Conservation (phyloP, 306 rosid genomes). For the Cajanus cajan region DNA sequence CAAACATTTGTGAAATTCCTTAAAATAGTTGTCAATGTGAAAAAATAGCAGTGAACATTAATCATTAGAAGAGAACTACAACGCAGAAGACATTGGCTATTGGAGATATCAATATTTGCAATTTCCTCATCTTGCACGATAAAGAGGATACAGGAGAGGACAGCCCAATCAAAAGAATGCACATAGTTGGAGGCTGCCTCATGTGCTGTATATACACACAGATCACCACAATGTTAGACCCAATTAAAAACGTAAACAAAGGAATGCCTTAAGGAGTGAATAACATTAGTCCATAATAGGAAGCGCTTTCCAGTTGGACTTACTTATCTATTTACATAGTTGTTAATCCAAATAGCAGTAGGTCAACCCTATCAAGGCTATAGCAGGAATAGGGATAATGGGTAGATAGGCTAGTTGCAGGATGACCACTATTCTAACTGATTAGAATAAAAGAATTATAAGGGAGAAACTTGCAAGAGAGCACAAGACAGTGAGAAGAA, state of each 20-base stretch:
- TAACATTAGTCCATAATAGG: constrained; percentile 7
- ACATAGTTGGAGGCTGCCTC: neutral
- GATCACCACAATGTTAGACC: neutral
- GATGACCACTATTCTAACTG: neutral
- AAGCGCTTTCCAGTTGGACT: neutral
- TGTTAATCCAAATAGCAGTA: neutral
- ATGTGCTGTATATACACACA: constrained; percentile 4
- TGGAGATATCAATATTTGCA: neutral
- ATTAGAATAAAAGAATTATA: neutral
- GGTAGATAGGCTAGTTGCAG: too few relatives aligned
- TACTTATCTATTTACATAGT: neutral
- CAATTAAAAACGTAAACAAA: neutral
- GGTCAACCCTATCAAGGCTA: neutral
- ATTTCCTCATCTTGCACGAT: neutral
- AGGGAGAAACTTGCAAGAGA: neutral
- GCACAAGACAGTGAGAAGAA: neutral
- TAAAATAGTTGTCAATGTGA: too few relatives aligned
- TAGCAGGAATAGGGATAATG: neutral
- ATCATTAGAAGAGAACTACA: neutral
- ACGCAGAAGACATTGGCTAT: neutral
- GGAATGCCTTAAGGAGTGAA: neutral
- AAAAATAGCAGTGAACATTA: neutral
- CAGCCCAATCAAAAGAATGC: neutral
- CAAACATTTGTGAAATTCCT: too few relatives aligned
- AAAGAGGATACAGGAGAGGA: constrained; percentile 12